Percentiles rank a stretch among this genome's conserved stretches.
These are phyloP conservation scores for Patellifolia procumbens DNA, from an alignment of 179 eudicot species.

Conservation along the genomic window DNA sequence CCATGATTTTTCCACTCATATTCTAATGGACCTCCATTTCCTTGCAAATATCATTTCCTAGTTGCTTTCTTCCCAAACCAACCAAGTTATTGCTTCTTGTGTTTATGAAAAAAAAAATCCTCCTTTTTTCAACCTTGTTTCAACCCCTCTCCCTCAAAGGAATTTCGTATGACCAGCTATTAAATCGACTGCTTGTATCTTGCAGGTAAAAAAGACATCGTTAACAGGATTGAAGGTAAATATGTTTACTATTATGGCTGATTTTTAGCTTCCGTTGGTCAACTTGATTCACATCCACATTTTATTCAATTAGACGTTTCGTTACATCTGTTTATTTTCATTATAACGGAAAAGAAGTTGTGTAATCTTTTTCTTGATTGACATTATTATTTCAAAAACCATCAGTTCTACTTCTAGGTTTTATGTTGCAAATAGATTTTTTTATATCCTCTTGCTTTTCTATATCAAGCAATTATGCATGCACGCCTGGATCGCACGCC, in stretches of 20 bases:
- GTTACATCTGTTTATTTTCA: background rate
- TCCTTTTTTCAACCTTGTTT: background rate
- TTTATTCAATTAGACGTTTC: background rate
- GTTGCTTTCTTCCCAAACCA: too few species aligned
- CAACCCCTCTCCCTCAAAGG: background rate
- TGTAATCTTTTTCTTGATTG: background rate
- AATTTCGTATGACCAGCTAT: constrained; percentile 6
- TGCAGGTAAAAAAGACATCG: constrained; percentile 44
- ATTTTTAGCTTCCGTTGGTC: background rate
- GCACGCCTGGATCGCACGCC: background rate
- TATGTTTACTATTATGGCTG: background rate
- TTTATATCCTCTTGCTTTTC: background rate
- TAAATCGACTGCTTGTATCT: constrained; percentile 25
- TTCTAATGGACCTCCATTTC: background rate
- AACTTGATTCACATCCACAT: background rate
- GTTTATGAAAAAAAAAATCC: background rate
- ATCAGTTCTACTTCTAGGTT: background rate
- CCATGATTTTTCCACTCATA: background rate
- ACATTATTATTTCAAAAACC: background rate
- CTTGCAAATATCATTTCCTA: background rate
- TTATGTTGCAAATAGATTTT: background rate
- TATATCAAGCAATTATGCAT: background rate
- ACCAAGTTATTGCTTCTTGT: background rate
- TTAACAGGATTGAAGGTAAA: constrained; percentile 53
- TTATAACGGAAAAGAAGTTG: background rate